Evolutionary conservation across 257 asterid species (phyloP), one percentile per base, ranked within the genome.

Genomic region (Euphrasia confusa): DNA sequence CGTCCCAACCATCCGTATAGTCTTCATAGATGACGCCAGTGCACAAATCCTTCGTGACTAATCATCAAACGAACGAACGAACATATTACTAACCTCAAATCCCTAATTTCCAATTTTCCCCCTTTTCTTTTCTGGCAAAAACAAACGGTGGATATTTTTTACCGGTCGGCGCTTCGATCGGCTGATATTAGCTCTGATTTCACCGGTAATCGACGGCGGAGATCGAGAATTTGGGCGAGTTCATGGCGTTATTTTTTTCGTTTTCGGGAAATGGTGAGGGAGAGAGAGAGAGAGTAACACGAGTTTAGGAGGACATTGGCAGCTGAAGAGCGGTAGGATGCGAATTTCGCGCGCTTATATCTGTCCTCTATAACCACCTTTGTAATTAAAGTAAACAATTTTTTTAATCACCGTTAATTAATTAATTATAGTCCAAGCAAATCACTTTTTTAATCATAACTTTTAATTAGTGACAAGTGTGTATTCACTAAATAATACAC

Each of bases 1-100:
- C 63, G 57, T 74, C 72, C 77, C 78, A 78, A 78, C 76, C 85
- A 82, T 77, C 76, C 71, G 82, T 79, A 62, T 79, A 70, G 78
- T 85, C 83, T 76, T 84, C 88, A 83, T 87, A 68, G 74, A 78
- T 83, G 74, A 64, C 52, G 58, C 81, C 81, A 71, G 68, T 72
- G 65, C 81, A 77, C 80, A 52, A 21, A 60, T 72, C 67, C 65
- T 50, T 65, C 56, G 68, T 71, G 84, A 76, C 78, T 69, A 78
- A 80, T 69, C 95, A 88, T 85, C 40, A 87, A 54, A 24, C 12
- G 4, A 57, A 26, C 18, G 32, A 35, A 58, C 48, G 45, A 27
- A 49, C 37, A 0, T 21, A 54, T 18, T 35, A 39, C 21, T 24
- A 50, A 75, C 53, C 65, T 63, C 40, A 15, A 5, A 53, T 53